Evolutionary conservation across 495 filamentous ascomycete genomes (phyloP), one percentile per base, ranked within the genome.

Genomic region (Aspergillus incahuasiensis): DNA sequence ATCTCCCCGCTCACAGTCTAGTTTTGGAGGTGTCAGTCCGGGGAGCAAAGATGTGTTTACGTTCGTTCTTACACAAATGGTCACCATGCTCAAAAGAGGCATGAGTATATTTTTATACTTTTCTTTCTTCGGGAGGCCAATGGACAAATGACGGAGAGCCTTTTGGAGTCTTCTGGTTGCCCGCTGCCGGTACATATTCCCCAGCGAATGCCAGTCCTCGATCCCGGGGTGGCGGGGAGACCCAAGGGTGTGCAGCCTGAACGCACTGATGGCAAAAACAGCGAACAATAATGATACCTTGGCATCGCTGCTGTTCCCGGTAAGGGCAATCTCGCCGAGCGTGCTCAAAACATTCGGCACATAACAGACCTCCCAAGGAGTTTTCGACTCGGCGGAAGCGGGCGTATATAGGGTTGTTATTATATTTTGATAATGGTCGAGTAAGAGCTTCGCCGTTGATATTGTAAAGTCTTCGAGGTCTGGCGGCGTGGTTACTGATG

Each of bases 41-140:
- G 12, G 5, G 52, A 34, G 13, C 7, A 2, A 9, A 13, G 16
- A 20, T 3, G 19, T 16, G 3, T 15, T 18, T 20, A 0, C n/a
- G 19, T 28, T 8, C 6, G 9, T 22, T 3, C 52, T 54, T 18
- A 46, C 52, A 18, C 24, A 54, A n/a, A 54, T 54, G 1, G 52
- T 54, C 15, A 54, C 52, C 52, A 54, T 54, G 13, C 52, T 54
- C 16, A 54, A 54, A n/a, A 54, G 41, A n/a, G 52, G 52, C 52
- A 54, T 54, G 25, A 54, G 41, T 18, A 54, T 54, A 46, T 54
- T 46, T 16, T 54, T 54, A 7, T 54, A 54, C 18, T 54, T 54
- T 20, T 54, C 52, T 38, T 34, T 54, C 30, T 54, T 54, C 7
- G 25, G 25, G 35, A 18, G 15, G 4, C 24, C 41, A 34, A 16